These are phyloP conservation scores for Suillus hirtellus DNA, from an alignment of 768 basidiomycete species.

Conservation along the genomic window DNA sequence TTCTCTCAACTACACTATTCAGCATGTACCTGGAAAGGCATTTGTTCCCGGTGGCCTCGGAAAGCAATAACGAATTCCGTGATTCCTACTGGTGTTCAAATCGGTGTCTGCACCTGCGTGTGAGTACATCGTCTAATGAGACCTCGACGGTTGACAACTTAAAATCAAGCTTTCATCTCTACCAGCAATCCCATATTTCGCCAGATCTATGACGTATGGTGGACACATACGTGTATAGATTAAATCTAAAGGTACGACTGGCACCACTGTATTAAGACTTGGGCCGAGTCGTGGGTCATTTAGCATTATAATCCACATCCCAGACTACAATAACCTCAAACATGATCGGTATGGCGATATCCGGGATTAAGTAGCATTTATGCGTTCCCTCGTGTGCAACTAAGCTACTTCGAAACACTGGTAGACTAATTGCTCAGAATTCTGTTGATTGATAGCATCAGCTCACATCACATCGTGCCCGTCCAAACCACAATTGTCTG, in stretches of 20 bases:
- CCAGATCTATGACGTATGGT: background rate
- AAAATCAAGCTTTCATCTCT: background rate
- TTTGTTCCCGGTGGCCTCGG: slow-evolving; percentile 1
- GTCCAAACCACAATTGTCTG: background rate
- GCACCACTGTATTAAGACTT: background rate
- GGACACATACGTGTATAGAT: background rate
- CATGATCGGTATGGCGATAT: background rate
- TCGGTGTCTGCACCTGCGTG: background rate
- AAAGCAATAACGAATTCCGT: background rate
- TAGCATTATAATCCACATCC: background rate
- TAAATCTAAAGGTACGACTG: background rate
- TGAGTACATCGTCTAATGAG: background rate
- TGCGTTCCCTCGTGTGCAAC: background rate
- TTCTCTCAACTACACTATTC: background rate
- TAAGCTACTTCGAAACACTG: slow-evolving; percentile 1
- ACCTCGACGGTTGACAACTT: background rate
- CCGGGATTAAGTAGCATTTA: background rate
- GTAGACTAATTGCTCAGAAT: background rate
- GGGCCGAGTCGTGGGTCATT: background rate
- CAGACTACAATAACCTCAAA: background rate
- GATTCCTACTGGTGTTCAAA: background rate
- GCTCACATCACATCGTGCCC: background rate
- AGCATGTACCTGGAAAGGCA: background rate
- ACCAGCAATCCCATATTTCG: background rate
- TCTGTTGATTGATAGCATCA: too few relatives aligned